Evolutionary conservation across 306 rosid species (phyloP), one percentile per base, ranked within the genome.

Genomic region (Cucurbita argyrosperma): DNA sequence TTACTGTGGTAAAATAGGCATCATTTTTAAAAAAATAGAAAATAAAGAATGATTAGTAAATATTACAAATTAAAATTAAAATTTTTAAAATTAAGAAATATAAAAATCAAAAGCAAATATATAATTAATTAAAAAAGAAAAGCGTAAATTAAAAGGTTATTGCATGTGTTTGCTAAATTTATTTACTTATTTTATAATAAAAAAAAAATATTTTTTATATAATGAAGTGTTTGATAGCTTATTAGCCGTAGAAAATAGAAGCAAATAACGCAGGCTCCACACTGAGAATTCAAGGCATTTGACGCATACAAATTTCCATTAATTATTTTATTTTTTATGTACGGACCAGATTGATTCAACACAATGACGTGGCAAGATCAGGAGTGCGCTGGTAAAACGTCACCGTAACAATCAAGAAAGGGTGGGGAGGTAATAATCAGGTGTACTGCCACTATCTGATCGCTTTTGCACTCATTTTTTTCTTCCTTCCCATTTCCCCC

Each of bases 331-430:
- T 13, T 6, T 37, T 13, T 3, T 3, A 19, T n/a, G 26, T 40
- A 0, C 21, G 74, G 74, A 15, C 74, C 6, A 1, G 60, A 70
- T 70, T 70, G 13, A 16, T 50, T 70, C 42, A 16, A 5, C 5
- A 15, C 5, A 21, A 50, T 35, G 74, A 70, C 74, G 60, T 70
- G 74, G 74, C 60, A 70, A 70, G 35, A 70, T 70, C 74, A 4
- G 60, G 57, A 5, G 15, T 3, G 58, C 16, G 23, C 16, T 8
- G 74, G 60, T 70, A 70, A 70, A 70, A 70, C 59, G 74, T 70
- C 74, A n/a, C 74, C 74, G 74, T 70, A 51, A 50, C 47, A 15
- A 15, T 50, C 47, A 50, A 46, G 46, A 50, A 70, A 30, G 14
- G 74, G 72, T 5, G 3, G 40, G 8, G 57, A 26, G 43, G 74